Percentiles rank a stretch among this genome's conserved stretches.
phyloP scores from a whole-genome alignment of 176 grass and related monocot species.

The Leersia perrieri region DNA sequence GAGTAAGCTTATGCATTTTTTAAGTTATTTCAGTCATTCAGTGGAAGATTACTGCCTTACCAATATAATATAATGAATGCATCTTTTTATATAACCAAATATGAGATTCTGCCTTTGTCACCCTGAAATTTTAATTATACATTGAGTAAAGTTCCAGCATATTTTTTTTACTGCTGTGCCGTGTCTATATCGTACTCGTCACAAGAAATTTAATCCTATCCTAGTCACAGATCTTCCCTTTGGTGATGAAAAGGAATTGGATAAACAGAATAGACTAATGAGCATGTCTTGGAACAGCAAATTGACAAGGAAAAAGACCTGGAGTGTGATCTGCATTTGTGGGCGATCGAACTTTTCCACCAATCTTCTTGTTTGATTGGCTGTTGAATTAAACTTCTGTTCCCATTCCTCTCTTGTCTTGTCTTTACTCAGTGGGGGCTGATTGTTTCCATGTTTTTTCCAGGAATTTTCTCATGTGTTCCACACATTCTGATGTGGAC shows the following conservation, averaged over 20 bases:
- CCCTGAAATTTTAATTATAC: slow-evolving; percentile 20
- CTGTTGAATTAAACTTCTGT: slow-evolving; percentile 10
- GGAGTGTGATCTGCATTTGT: slow-evolving; percentile 35
- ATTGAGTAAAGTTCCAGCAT: neutral
- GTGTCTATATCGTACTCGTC: slow-evolving; percentile 5
- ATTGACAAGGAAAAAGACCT: slow-evolving; percentile 20
- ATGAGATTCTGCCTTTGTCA: neutral
- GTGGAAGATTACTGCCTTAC: neutral
- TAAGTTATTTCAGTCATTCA: neutral
- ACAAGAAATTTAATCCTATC: neutral
- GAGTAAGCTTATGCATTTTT: neutral
- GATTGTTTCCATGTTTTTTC: slow-evolving; percentile 37
- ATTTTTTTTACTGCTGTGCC: neutral
- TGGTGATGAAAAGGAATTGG: slow-evolving; percentile 26
- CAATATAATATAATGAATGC: neutral
- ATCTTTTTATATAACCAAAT: slow-evolving; percentile 10
- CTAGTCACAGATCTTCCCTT: slow-evolving; percentile 18
- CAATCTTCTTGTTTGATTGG: neutral
- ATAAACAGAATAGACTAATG: slow-evolving; percentile 18
- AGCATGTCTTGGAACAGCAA: slow-evolving; percentile 7
- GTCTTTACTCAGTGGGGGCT: neutral
- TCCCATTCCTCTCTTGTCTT: neutral
- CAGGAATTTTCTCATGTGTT: slow-evolving; percentile 31
- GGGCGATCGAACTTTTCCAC: slow-evolving; percentile 22
- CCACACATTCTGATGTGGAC: neutral